These are phyloP conservation scores for Monosporascus ibericus DNA, from an alignment of 2,329 filamentous ascomycete genomes.

Conservation along the genomic window DNA sequence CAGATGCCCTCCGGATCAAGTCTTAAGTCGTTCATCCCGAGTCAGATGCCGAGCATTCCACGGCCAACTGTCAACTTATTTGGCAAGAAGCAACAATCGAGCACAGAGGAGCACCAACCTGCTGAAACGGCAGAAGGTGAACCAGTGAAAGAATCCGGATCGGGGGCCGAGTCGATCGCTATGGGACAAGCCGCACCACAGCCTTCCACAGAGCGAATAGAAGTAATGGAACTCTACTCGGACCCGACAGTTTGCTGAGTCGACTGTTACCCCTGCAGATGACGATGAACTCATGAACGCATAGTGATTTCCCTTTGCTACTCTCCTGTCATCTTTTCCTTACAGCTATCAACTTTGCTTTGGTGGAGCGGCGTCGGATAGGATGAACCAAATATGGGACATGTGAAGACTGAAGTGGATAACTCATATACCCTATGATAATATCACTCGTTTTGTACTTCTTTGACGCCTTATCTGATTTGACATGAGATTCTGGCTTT, in stretches of 20 bases:
- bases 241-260: neutral
- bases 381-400: no score
- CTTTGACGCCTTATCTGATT: no score
- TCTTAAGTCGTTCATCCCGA: slow-evolving; percentile 26
- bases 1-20: slow-evolving; percentile 26
- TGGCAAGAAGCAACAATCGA: slow-evolving; percentile 10
- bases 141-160: neutral
- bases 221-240: neutral
- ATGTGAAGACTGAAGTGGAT: no score
- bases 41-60: slow-evolving; percentile 26
- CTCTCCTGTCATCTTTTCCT: no score
- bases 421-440: no score
- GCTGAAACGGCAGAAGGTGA: slow-evolving; percentile 1
- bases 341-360: no score
- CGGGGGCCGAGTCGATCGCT: slow-evolving; percentile 2
- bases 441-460: no score
- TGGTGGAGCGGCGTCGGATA: no score
- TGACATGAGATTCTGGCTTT: no score
- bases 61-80: slow-evolving; percentile 23
- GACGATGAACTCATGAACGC: neutral
- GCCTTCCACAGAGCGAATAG: neutral
- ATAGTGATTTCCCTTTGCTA: no score
- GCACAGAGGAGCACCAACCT: neutral
- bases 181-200: neutral
- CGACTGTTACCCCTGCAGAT: neutral